phyloP scores from a whole-genome alignment of 2,329 filamentous ascomycete genomes.

The Hymenoscyphus occultus region DNA sequence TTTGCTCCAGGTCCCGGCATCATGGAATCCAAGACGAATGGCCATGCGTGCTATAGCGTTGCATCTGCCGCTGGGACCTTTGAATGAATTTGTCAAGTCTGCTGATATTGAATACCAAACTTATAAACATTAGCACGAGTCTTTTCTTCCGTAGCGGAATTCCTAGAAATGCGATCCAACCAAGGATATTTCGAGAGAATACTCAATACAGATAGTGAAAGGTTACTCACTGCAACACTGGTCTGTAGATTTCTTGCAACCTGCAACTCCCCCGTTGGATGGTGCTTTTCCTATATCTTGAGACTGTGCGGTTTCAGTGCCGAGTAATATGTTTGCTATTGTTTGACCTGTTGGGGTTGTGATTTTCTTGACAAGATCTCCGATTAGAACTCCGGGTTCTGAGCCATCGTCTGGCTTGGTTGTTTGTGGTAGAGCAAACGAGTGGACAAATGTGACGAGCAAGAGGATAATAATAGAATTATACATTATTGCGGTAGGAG shows the following conservation, averaged over 20 bases:
- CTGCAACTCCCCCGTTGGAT: constrained; percentile 6
- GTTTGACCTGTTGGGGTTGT: constrained; percentile 15
- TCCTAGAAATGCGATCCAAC: background rate
- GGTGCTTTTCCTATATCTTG: constrained; percentile 8
- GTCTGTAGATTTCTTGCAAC: constrained; percentile 13
- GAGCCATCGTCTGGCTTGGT: background rate
- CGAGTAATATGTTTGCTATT: constrained; percentile 17
- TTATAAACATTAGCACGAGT: background rate
- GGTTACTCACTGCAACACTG: constrained; percentile 16
- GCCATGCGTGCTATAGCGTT: constrained; percentile 44
- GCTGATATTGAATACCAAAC: constrained; percentile 21
- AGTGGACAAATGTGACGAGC: background rate
- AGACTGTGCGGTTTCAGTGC: constrained; percentile 12
- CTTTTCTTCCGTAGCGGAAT: background rate
- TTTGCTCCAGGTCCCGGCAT: constrained; percentile 46
- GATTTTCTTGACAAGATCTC: constrained; percentile 9
- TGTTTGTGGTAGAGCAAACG: background rate
- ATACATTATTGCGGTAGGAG: background rate
- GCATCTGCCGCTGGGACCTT: constrained; percentile 32
- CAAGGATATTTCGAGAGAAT: background rate
- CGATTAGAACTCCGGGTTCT: constrained; percentile 1
- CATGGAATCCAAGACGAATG: constrained; percentile 49
- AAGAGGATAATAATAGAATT: background rate
- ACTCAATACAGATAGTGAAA: background rate
- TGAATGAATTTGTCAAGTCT: constrained; percentile 20